Conservation (phyloP, 1,139 yeast genomes). For the Kodamaea alishanica region DNA sequence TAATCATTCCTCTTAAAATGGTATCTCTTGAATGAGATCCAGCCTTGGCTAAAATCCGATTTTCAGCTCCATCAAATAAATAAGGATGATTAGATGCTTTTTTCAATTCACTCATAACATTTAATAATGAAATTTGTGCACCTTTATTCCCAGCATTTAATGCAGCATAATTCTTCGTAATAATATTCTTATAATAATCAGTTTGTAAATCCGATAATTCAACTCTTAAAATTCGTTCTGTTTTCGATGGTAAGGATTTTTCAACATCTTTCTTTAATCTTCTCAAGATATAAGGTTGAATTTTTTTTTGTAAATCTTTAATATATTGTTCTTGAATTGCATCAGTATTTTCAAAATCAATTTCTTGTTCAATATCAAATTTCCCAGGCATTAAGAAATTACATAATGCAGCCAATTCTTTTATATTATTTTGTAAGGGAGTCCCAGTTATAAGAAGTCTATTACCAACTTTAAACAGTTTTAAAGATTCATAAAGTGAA, state of each 20-base stretch:
- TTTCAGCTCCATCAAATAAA: slow-evolving; percentile 90
- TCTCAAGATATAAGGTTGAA: slow-evolving; percentile 89
- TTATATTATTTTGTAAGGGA: slow-evolving; percentile 92
- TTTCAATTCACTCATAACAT: slow-evolving; percentile 92
- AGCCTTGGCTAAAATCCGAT: slow-evolving; percentile 61
- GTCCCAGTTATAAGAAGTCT: slow-evolving; percentile 94
- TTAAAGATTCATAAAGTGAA: slow-evolving; percentile 83
- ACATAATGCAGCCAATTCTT: slow-evolving; percentile 91
- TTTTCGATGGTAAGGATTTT: slow-evolving; percentile 89
- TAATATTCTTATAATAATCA: slow-evolving; percentile 87
- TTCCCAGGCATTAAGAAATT: slow-evolving; percentile 96
- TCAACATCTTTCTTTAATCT: slow-evolving; percentile 96
- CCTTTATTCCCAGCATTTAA: slow-evolving; percentile 79
- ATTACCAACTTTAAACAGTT: slow-evolving; percentile 78
- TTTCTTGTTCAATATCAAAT: slow-evolving; percentile 84
- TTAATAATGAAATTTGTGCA: slow-evolving; percentile 76
- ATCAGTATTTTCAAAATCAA: slow-evolving; percentile 85
- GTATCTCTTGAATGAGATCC: slow-evolving; percentile 73
- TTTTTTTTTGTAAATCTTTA: slow-evolving; percentile 73
- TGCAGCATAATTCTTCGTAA: slow-evolving; percentile 88
- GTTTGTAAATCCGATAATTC: slow-evolving; percentile 95
- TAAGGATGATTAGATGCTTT: slow-evolving; percentile 98
- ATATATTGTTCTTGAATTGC: slow-evolving; percentile 85
- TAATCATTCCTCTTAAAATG: slow-evolving; percentile 81
- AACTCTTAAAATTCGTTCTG: slow-evolving; percentile 91